Percentiles rank a stretch among this genome's conserved stretches.
Evolutionary conservation across 371 early-diverging fungal genomes (phyloP).

Genomic region (Syncephalastrum contaminatum): DNA sequence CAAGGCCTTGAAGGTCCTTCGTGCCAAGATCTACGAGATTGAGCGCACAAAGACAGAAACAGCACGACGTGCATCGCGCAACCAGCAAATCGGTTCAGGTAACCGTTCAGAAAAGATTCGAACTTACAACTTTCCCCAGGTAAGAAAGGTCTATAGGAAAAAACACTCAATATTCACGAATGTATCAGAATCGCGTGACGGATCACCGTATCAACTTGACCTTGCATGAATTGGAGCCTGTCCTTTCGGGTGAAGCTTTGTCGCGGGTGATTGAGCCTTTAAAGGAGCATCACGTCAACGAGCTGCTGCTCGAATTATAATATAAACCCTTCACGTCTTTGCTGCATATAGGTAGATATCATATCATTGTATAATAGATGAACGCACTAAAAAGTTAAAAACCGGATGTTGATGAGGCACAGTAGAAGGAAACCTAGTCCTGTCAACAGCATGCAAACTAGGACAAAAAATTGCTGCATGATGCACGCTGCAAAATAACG

Average conservation of each 20-base stretch:
- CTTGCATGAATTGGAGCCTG: conserved; percentile 66
- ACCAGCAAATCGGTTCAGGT: conserved; percentile 67
- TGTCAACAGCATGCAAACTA: not conserved
- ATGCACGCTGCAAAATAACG: too few species aligned
- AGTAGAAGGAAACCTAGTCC: not conserved
- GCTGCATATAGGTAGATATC: not conserved
- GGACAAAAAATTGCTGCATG: too few species aligned
- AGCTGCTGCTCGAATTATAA: conserved; percentile 22
- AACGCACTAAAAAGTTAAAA: not conserved
- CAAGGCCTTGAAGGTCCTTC: conserved; percentile 81
- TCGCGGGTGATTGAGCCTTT: conserved; percentile 54
- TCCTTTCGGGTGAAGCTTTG: conserved; percentile 60
- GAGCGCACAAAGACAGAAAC: conserved; percentile 60
- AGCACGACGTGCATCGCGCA: conserved; percentile 63
- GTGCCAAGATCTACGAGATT: conserved; percentile 76
- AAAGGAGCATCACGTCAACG: conserved; percentile 40
- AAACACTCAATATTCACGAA: not conserved
- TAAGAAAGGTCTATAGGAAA: conserved; percentile 7
- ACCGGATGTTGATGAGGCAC: not conserved
- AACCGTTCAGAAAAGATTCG: conserved; percentile 84
- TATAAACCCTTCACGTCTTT: not conserved
- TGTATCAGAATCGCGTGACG: conserved; percentile 69
- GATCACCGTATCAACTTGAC: conserved; percentile 84
- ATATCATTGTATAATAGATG: not conserved
- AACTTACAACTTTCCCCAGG: conserved; percentile 83